Conservation (phyloP, 139 green algal species). For the Coccomyxa sp. region DNA sequence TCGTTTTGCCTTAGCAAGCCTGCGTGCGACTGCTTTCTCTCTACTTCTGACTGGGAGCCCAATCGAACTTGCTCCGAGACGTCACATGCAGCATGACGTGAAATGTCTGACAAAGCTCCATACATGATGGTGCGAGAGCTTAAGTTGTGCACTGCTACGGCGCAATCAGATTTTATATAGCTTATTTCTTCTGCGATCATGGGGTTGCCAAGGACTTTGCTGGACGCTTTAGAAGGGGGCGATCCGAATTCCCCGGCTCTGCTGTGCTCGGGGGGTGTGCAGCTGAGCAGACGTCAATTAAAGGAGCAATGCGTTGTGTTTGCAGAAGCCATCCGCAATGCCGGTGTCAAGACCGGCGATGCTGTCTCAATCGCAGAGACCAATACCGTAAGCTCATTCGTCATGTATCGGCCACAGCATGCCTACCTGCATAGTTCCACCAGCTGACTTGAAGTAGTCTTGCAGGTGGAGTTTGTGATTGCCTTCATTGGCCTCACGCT, state of each 20-base stretch:
- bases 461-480: conserved; percentile 64
- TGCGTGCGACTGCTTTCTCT: too few relatives aligned
- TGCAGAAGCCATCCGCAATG: conserved; percentile 20
- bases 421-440: neutral
- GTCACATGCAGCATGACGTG: neutral
- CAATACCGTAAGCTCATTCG: conserved; percentile 49
- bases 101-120: neutral
- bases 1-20: too few relatives aligned
- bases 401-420: neutral
- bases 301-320: conserved; percentile 12
- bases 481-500: conserved; percentile 60
- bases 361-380: conserved; percentile 50
- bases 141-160: too few relatives aligned
- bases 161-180: neutral
- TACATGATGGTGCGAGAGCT: too few relatives aligned
- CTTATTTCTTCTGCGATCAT: neutral
- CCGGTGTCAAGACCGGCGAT: conserved; percentile 51
- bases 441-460: too few relatives aligned
- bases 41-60: too few relatives aligned
- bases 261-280: conserved; percentile 21
- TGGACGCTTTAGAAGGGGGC: conserved; percentile 15
- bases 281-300: conserved; percentile 24
- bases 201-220: conserved; percentile 12
- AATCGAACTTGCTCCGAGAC: neutral
- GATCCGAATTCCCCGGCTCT: conserved; percentile 12